Percentiles rank a stretch among this genome's conserved stretches.
Evolutionary conservation across 768 basidiomycete genomes (phyloP).

Genomic region (Rhizopogon salebrosus): DNA sequence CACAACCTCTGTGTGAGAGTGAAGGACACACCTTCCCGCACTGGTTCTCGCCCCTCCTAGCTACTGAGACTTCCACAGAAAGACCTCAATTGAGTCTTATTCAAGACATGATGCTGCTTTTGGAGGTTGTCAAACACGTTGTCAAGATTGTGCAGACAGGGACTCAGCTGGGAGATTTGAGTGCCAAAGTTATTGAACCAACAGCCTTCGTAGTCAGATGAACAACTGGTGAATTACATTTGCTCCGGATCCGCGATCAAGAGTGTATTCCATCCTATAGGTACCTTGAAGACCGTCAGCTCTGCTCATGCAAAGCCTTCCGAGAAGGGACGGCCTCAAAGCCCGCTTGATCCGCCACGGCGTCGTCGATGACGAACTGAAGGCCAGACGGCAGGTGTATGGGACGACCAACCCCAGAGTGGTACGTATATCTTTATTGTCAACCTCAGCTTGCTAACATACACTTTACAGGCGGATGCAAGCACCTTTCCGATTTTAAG

Average conservation of each 20-base stretch:
- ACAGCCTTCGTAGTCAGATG: conserved; percentile 12
- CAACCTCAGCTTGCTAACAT: background rate
- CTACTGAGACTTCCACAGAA: background rate
- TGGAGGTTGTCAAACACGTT: conserved; percentile 9
- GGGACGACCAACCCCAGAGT: conserved; percentile 11
- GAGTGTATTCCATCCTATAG: conserved; percentile 10
- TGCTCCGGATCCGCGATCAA: conserved; percentile 3
- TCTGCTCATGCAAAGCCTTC: background rate
- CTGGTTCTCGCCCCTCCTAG: background rate
- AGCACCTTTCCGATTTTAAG: conserved; percentile 11
- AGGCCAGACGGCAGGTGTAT: conserved; percentile 10
- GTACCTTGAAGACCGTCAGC: background rate
- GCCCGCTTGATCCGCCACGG: conserved; percentile 13
- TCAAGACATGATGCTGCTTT: conserved; percentile 13
- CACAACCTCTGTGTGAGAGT: too few species aligned
- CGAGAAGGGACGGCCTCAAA: conserved; percentile 13
- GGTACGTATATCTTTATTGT: conserved; percentile 2
- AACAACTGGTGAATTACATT: conserved; percentile 9
- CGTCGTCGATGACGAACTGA: conserved; percentile 10
- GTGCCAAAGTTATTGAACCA: conserved; percentile 9
- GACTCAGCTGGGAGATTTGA: conserved; percentile 8
- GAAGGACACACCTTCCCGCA: too few species aligned
- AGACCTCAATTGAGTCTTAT: background rate
- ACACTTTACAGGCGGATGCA: conserved; percentile 9
- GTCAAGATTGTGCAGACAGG: conserved; percentile 13